Conservation (phyloP, 805 yeast genomes). For the Kazachstania bromeliacearum region DNA sequence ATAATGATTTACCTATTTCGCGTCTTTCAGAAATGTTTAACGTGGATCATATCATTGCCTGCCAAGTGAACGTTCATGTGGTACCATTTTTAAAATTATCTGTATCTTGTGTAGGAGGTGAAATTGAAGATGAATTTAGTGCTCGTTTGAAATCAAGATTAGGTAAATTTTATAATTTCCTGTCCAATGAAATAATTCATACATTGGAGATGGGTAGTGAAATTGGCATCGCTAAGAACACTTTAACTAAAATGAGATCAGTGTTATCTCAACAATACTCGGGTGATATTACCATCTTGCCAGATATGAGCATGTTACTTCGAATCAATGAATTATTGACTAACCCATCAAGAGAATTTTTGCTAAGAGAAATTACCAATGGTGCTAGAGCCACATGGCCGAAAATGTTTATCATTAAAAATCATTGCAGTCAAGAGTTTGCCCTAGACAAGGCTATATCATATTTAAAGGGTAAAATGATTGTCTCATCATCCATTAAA, state of each 20-base stretch:
- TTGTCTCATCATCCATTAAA: slow-evolving; percentile 29
- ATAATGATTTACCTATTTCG: slow-evolving; percentile 82
- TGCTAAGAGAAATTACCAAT: slow-evolving; percentile 51
- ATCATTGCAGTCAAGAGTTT: slow-evolving; percentile 86
- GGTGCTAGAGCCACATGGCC: slow-evolving; percentile 95
- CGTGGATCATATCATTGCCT: slow-evolving; percentile 91
- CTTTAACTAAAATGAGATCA: slow-evolving; percentile 62
- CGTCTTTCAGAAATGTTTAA: slow-evolving; percentile 91
- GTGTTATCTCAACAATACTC: slow-evolving; percentile 76
- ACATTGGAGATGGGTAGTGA: slow-evolving; percentile 62
- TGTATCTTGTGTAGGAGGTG: slow-evolving; percentile 60
- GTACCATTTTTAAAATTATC: slow-evolving; percentile 71
- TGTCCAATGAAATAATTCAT: slow-evolving; percentile 66
- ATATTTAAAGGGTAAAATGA: slow-evolving; percentile 48
- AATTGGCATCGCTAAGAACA: slow-evolving; percentile 67
- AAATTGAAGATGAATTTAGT: slow-evolving; percentile 49
- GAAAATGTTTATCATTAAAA: slow-evolving; percentile 67
- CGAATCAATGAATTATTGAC: slow-evolving; percentile 56
- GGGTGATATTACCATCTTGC: slow-evolving; percentile 88
- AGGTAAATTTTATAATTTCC: slow-evolving; percentile 46
- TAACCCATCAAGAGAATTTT: slow-evolving; percentile 73
- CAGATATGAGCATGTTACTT: slow-evolving; percentile 44
- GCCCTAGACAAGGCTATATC: slow-evolving; percentile 72
- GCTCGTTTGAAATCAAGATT: slow-evolving; percentile 44
- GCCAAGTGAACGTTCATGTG: slow-evolving; percentile 94